A percentile compares a stretch with the other conserved stretches of the same genome.
Evolutionary conservation across 164 flowering plant species (phyloP).

Genomic region (Tinospora cordifolia): DNA sequence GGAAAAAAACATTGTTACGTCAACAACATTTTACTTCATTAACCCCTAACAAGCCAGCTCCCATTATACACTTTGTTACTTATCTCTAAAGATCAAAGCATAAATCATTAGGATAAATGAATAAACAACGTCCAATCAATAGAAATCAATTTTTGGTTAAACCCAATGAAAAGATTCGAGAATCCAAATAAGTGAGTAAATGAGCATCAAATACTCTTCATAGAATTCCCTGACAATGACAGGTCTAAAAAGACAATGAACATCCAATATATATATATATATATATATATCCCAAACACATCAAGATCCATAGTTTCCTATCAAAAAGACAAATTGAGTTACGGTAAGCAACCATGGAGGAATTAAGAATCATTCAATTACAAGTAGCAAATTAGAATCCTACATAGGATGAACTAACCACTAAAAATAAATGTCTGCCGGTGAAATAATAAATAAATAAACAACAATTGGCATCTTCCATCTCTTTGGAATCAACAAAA

Average conservation of each 20-base stretch:
- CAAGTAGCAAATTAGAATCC: too few species aligned
- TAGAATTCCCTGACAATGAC: not conserved
- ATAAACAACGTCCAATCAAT: too few species aligned
- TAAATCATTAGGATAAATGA: too few species aligned
- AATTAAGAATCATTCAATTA: too few species aligned
- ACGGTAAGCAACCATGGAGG: not conserved
- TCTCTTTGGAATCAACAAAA: not conserved
- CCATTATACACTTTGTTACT: too few species aligned
- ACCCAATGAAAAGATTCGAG: not conserved
- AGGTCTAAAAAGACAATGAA: not conserved
- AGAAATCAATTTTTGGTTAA: too few species aligned
- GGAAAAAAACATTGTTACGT: too few species aligned
- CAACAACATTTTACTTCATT: too few species aligned
- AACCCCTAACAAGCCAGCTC: too few species aligned
- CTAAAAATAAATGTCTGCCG: not conserved
- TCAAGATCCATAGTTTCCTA: not conserved
- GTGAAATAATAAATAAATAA: not conserved
- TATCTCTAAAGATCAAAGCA: too few species aligned
- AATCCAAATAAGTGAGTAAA: not conserved
- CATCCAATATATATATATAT: too few species aligned
- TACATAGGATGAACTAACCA: not conserved
- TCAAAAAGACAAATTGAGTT: not conserved
- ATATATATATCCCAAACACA: not conserved
- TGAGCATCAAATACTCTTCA: not conserved
- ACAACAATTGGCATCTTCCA: not conserved